Percentiles rank a stretch among this genome's conserved stretches.
Conservation (phyloP, 2,329 filamentous ascomycete genomes). For the Teratosphaeriaceae sp. region DNA sequence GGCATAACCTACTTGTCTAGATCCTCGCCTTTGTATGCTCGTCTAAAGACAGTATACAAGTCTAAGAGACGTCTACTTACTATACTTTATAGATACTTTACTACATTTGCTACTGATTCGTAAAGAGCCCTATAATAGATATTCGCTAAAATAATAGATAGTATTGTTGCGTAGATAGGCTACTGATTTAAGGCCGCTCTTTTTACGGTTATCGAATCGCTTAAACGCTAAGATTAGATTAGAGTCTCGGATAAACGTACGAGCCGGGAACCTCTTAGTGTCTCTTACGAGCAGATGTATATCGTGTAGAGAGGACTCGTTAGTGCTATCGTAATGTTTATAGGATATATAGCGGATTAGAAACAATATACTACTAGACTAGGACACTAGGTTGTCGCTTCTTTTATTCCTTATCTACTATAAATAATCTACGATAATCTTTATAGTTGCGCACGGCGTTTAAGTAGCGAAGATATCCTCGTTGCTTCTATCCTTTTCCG, state of each 20-base stretch:
- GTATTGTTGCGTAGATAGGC: background rate
- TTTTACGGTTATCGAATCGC: background rate
- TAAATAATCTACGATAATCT: background rate
- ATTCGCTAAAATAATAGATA: constrained; percentile 1
- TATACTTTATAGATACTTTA: background rate
- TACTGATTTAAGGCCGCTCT: constrained; percentile 1
- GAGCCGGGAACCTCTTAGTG: constrained; percentile 1
- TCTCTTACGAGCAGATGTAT: constrained; percentile 1
- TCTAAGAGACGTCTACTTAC: background rate
- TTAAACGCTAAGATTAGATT: constrained; percentile 2
- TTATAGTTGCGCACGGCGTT: background rate
- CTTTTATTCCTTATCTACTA: background rate
- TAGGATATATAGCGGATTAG: constrained; percentile 2
- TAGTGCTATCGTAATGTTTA: background rate
- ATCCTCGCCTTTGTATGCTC: background rate
- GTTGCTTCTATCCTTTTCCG: background rate
- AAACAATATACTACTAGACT: constrained; percentile 1
- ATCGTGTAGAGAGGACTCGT: constrained; percentile 1
- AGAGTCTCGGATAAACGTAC: constrained; percentile 1
- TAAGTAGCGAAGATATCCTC: constrained; percentile 2
- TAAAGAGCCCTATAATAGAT: background rate
- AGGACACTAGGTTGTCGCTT: constrained; percentile 1
- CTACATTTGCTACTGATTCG: constrained; percentile 1
- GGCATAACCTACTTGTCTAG: background rate
- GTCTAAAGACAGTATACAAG: background rate